These are phyloP conservation scores for Barbarea vulgaris DNA, from an alignment of 345 rosid genomes.

Conservation along the genomic window DNA sequence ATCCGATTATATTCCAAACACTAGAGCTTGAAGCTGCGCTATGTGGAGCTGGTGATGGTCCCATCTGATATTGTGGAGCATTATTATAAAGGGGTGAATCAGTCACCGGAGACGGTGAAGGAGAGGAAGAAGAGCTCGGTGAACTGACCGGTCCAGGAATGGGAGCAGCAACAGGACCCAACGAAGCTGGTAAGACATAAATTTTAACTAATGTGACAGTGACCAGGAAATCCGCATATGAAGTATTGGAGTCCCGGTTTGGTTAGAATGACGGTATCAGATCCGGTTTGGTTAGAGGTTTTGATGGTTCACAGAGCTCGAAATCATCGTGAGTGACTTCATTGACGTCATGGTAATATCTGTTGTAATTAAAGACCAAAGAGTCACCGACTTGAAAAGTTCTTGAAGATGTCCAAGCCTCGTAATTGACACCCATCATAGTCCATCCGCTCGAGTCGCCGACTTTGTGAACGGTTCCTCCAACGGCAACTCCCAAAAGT, in stretches of 20 bases:
- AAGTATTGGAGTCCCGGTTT: conserved; percentile 15
- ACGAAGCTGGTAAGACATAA: not conserved
- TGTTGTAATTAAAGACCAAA: conserved; percentile 23
- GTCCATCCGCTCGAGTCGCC: conserved; percentile 10
- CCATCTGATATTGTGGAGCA: not conserved
- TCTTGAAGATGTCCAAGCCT: conserved; percentile 18
- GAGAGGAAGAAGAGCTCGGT: not conserved
- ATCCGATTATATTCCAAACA: conserved; percentile 14
- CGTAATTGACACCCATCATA: not conserved
- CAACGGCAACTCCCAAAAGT: not conserved
- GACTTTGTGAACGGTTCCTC: conserved; percentile 10
- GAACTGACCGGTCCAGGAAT: not conserved
- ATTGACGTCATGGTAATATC: not conserved
- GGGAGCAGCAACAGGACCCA: conserved; percentile 5
- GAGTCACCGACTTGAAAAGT: conserved; percentile 31
- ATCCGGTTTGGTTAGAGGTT: not conserved
- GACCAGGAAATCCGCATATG: conserved; percentile 20
- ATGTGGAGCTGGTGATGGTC: conserved; percentile 14
- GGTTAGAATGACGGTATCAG: not conserved
- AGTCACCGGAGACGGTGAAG: not conserved
- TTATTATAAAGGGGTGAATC: not conserved
- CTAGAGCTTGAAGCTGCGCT: conserved; percentile 6
- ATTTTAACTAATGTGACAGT: conserved; percentile 4
- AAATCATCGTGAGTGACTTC: conserved; percentile 12
- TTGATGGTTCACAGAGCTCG: not conserved